phyloP scores from a whole-genome alignment of 495 filamentous ascomycete species.

The Aspergillus asperescens region DNA sequence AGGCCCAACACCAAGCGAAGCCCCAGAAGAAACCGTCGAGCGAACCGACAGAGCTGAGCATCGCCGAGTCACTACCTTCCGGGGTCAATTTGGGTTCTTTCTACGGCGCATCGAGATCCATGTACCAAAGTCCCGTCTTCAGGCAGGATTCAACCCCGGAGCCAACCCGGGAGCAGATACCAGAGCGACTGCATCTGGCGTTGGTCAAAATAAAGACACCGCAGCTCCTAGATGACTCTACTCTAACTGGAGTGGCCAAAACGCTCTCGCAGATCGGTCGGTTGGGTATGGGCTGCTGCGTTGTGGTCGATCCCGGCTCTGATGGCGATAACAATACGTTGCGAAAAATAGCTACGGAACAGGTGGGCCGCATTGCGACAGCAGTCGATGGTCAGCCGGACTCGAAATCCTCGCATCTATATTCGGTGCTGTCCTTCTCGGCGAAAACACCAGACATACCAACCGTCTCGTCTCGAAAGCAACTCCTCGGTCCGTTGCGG shows the following conservation, averaged over 20 bases:
- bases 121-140: conserved; percentile 61
- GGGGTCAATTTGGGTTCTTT: conserved; percentile 59
- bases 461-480: conserved; percentile 51
- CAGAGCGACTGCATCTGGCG: conserved; percentile 64
- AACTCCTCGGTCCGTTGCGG: conserved; percentile 63
- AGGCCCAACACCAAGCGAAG: conserved; percentile 35
- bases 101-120: conserved; percentile 53
- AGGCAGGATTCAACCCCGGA: conserved; percentile 42
- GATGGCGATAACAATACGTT: conserved; percentile 27
- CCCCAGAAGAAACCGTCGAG: conserved; percentile 15
- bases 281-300: conserved; percentile 72
- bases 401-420: conserved; percentile 61
- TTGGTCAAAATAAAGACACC: conserved; percentile 78
- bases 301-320: conserved; percentile 69
- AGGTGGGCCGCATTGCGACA: conserved; percentile 66
- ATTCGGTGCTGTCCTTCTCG: conserved; percentile 54
- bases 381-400: conserved; percentile 65
- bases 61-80: conserved; percentile 27
- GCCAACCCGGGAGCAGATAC: conserved; percentile 25
- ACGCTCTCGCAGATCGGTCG: conserved; percentile 78
- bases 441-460: conserved; percentile 22
- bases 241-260: conserved; percentile 67
- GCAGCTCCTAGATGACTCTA: conserved; percentile 60
- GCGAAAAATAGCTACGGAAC: conserved; percentile 47
- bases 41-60: conserved; percentile 18